A percentile compares a stretch with the other conserved stretches of the same genome.
Conservation (phyloP, 345 rosid genomes). For the Eucalyptus brandiana region DNA sequence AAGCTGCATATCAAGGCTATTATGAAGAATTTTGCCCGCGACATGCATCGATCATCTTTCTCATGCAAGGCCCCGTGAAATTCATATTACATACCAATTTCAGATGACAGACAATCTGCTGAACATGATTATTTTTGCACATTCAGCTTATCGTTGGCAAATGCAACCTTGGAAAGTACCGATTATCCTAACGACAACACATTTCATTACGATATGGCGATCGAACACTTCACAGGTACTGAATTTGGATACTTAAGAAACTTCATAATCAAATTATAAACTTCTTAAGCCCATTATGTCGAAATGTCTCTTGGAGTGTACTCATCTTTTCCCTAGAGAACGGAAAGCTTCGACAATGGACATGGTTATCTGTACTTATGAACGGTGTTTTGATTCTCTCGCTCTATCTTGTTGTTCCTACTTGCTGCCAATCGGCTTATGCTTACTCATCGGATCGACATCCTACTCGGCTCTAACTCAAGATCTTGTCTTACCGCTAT, state of each 20-base stretch:
- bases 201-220: not conserved
- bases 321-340: not conserved
- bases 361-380: not conserved
- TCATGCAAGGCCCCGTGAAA: slow-evolving; percentile 2
- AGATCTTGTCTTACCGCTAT: not conserved
- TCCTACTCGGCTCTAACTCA: not conserved
- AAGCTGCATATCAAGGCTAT: not conserved
- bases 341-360: not conserved
- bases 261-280: not conserved
- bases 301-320: not conserved
- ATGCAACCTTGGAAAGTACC: not conserved
- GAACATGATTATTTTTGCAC: not conserved
- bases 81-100: not conserved
- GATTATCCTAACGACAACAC: not conserved
- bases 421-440: too few species aligned
- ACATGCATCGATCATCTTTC: slow-evolving; percentile 1
- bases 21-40: not conserved
- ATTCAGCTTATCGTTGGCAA: not conserved
- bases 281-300: not conserved
- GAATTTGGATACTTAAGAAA: not conserved
- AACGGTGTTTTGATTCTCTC: not conserved
- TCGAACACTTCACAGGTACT: not conserved
- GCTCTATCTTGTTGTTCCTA: not conserved
- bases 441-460: not conserved
- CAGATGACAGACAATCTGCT: not conserved